A percentile compares a stretch with the other conserved stretches of the same genome.
Evolutionary conservation across 73 alveolate species (phyloP).

Genomic region (Breviolum minutum): DNA sequence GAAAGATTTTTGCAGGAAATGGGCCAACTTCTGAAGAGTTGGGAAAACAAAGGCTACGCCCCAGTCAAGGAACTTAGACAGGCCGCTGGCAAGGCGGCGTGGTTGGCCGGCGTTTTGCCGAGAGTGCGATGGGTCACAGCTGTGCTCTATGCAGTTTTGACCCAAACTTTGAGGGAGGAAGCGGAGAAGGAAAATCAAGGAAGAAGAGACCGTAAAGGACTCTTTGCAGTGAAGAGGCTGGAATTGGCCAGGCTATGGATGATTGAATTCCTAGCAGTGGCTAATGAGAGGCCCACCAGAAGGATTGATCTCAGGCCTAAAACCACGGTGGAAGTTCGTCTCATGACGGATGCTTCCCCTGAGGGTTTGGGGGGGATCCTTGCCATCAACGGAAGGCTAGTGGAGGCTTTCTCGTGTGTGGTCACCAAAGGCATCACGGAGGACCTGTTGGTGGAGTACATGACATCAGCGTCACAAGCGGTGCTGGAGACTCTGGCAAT

Average conservation of each 20-base stretch:
- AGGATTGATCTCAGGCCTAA: not conserved
- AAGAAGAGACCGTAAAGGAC: not conserved
- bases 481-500: slow-evolving; percentile 1
- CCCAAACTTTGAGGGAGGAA: not conserved
- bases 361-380: not conserved
- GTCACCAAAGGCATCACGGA: not conserved
- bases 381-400: not conserved
- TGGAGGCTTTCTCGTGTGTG: not conserved
- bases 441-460: not conserved
- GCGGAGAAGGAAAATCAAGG: not conserved
- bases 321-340: too few species aligned
- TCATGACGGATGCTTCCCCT: slow-evolving; percentile 4
- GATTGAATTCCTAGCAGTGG: not conserved
- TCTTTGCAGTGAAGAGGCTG: not conserved
- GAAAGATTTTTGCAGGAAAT: not conserved
- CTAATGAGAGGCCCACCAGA: not conserved
- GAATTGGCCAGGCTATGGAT: not conserved
- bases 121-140: not conserved
- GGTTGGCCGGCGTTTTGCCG: slow-evolving; percentile 5
- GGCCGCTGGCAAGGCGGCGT: not conserved
- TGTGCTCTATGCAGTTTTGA: not conserved
- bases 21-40: not conserved
- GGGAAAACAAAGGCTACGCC: not conserved
- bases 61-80: not conserved
- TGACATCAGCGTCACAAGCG: not conserved